Base-by-base conservation (phyloP, 2,329 filamentous ascomycete genomes). In the Didymella segeticola region DNA sequence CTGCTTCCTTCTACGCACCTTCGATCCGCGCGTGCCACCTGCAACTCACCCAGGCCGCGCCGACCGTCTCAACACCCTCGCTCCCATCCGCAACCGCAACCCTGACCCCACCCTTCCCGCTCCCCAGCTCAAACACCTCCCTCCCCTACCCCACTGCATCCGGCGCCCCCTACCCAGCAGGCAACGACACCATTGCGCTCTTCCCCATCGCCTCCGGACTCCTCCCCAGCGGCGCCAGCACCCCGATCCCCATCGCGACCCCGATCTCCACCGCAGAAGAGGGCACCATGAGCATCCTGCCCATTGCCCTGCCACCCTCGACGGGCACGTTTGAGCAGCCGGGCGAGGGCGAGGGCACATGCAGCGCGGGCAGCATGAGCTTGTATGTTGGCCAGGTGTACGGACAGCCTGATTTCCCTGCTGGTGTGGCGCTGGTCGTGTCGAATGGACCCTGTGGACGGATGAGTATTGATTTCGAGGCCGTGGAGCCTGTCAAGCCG, bases 361-460 rank as follows among this genome's bases (percentile, higher is more conserved):
- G 51, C 33, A 26, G 41, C 11, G 17, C 23, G 1, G 64, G 68
- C 47, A 59, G 51, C 17, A 15, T 59, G 23, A 53, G 56, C 26
- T 43, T 61, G 41, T 64, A 61, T 46, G 37, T 66, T 14, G 67
- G 64, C 15, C 57, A 47, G 10, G 62, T 62, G n/a, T 45, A 56
- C 41, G 67, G 66, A 1, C 48, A 60, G 37, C 41, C 39, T 7
- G 31, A 53, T 7, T 65, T 67, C 56, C 57, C 56, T 1, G 23
- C 34, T 2, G 43, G 59, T n/a, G 46, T 56, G 14, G 64, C 63
- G 29, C 23, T 65, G 20, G 34, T 15, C 15, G 61, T 68, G 42
- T 56, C 48, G 19, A 68, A 71, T 29, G 65, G 66, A 11, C 66
- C 61, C 5, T 68, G 66, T 57, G 66, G 65, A 7, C 37, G 61